Conservation (phyloP, 495 filamentous ascomycete genomes). For the Tuber calosporum region DNA sequence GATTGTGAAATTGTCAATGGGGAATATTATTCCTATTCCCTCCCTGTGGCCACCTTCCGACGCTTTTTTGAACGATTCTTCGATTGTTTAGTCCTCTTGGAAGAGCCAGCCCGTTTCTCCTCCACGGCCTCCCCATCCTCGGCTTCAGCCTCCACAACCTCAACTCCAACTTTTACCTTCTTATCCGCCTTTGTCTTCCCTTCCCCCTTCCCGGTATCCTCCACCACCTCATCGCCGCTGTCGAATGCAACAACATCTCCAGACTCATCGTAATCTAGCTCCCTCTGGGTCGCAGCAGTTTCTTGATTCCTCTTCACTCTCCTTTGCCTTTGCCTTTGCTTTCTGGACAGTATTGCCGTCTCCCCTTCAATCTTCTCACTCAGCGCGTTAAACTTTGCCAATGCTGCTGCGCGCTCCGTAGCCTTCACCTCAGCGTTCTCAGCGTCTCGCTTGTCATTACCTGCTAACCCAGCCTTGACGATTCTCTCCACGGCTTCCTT, state of each 20-base stretch:
- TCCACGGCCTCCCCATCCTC: slow-evolving; percentile 39
- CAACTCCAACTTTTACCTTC: slow-evolving; percentile 26
- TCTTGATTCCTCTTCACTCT: slow-evolving; percentile 23
- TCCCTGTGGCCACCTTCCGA: neutral
- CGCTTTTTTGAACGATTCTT: neutral
- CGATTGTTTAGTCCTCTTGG: neutral
- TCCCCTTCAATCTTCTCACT: slow-evolving; percentile 43
- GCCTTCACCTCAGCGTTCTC: slow-evolving; percentile 51
- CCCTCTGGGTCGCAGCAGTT: slow-evolving; percentile 10
- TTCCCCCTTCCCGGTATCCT: slow-evolving; percentile 36
- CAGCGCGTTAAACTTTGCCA: slow-evolving; percentile 47
- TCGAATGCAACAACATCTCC: neutral
- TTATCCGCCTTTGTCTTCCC: slow-evolving; percentile 46
- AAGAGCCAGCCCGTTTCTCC: neutral
- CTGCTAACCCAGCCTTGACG: slow-evolving; percentile 55
- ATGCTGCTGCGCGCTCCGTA: slow-evolving; percentile 50
- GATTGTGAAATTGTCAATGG: neutral
- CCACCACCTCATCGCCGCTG: slow-evolving; percentile 6
- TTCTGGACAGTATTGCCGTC: slow-evolving; percentile 31
- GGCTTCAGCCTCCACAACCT: slow-evolving; percentile 13
- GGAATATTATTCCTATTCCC: neutral
- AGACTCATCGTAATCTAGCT: slow-evolving; percentile 10
- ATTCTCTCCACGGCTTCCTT: slow-evolving; percentile 74
- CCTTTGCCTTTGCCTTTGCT: slow-evolving; percentile 27
- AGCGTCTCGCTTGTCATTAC: slow-evolving; percentile 57